Evolutionary conservation across 2,329 filamentous ascomycete genomes (phyloP).

Genomic region (Coniochaeta ligniaria): DNA sequence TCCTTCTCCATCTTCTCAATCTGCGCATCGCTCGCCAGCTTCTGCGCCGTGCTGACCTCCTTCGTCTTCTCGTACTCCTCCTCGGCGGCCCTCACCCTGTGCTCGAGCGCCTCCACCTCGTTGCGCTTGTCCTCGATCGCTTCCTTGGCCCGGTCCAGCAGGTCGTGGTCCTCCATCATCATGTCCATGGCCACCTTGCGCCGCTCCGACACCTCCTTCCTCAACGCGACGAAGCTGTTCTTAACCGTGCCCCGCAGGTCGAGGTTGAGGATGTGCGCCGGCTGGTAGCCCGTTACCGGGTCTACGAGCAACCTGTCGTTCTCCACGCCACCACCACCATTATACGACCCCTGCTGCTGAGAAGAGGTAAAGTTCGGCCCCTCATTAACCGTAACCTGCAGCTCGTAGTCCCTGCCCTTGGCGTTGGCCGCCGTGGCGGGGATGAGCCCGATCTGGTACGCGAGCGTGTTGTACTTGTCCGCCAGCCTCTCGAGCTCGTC

Average conservation of each 20-base stretch:
- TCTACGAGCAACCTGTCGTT: constrained; percentile 78
- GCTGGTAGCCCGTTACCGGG: constrained; percentile 78
- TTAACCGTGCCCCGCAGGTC: constrained; percentile 82
- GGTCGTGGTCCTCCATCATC: constrained; percentile 90
- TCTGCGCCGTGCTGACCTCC: constrained; percentile 78
- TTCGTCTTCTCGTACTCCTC: constrained; percentile 93
- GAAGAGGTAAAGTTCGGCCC: constrained; percentile 68
- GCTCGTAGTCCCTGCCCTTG: constrained; percentile 76
- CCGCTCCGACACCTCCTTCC: constrained; percentile 89
- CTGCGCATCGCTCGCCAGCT: constrained; percentile 81
- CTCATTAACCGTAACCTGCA: constrained; percentile 74
- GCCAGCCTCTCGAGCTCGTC: constrained; percentile 89
- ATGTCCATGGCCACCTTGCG: constrained; percentile 75
- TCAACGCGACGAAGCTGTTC: constrained; percentile 66
- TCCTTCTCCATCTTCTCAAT: constrained; percentile 99
- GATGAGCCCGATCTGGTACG: constrained; percentile 89
- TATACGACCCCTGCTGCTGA: constrained; percentile 35
- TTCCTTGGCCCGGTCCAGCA: constrained; percentile 91
- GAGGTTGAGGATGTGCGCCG: constrained; percentile 78
- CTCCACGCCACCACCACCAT: constrained; percentile 29
- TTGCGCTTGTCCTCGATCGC: constrained; percentile 92
- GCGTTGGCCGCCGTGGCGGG: constrained; percentile 79
- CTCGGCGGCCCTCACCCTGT: constrained; percentile 79
- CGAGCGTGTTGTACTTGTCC: constrained; percentile 87
- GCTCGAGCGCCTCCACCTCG: constrained; percentile 87